Base-by-base conservation (phyloP, 305 asterid genomes). In the Fraxinus angustifolia region DNA sequence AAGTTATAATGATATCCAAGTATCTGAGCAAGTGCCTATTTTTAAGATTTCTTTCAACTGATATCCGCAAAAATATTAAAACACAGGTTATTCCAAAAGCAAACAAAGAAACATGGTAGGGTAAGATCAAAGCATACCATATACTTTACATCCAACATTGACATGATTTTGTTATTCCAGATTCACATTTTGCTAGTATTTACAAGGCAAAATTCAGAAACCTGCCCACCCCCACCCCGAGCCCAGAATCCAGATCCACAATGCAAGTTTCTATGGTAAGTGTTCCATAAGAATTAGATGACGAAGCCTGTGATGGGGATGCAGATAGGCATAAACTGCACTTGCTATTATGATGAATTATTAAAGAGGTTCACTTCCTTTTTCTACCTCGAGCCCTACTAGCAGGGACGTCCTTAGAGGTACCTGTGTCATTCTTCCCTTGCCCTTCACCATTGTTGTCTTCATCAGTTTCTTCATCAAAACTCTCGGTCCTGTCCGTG, bases 401-500 rank as follows among this genome's bases (percentile, higher is more conserved):
- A 19, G 86, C 34, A 0, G 84, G 76, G 77, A 84, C 88, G 79
- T 73, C 83, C 82, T 88, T 89, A 16, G 91, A 89, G 73, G 93
- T 83, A 72, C 84, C 81, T 0, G 74, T 71, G 6, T 35, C 74
- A 76, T 82, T 82, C 84, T 70, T 83, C 45, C 35, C 86, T 34
- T 71, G 74, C 17, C 86, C 93, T 60, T 87, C 92, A 38, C 85
- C 95, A 34, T 88, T 82, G 60, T 74, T 80, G 73, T 50, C 85
- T n/a, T 60, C 86, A 34, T 88, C 80, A 60, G 81, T 89, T 79
- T 31, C 91, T 87, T 89, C 93, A 73, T 90, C 95, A 36, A 87
- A 91, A 85, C 88, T 91, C 86, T 90, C 92, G 2, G 97, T 93
- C 86, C 77, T 90, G 77, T 94, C 98, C 1, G 94, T 89, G 50